Conservation (phyloP, 1,284 basidiomycete genomes). For the Trametes hirsuta region DNA sequence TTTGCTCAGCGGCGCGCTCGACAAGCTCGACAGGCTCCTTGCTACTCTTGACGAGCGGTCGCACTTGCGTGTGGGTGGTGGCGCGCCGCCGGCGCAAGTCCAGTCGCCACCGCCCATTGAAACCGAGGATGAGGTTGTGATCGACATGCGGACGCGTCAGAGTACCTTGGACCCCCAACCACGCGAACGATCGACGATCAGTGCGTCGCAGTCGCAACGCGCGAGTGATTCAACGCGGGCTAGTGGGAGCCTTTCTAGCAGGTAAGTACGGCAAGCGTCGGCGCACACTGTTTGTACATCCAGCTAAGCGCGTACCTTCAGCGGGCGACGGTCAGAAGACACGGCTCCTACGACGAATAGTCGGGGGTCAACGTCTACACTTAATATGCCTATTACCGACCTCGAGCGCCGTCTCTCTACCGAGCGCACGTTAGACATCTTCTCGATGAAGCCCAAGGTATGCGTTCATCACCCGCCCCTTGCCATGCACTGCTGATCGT, state of each 20-base stretch:
- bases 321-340: slow-evolving; percentile 63
- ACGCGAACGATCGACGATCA: slow-evolving; percentile 5
- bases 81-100: slow-evolving; percentile 25
- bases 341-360: slow-evolving; percentile 58
- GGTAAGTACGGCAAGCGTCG: slow-evolving; percentile 45
- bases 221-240: slow-evolving; percentile 32
- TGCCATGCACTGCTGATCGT: background rate
- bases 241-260: slow-evolving; percentile 50
- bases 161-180: slow-evolving; percentile 30
- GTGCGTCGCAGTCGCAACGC: slow-evolving; percentile 25
- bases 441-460: slow-evolving; percentile 95
- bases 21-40: slow-evolving; percentile 79
- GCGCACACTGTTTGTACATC: background rate
- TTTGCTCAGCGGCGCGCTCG: slow-evolving; percentile 79
- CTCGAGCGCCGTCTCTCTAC: slow-evolving; percentile 85
- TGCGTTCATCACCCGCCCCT: slow-evolving; percentile 20
- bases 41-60: slow-evolving; percentile 66
- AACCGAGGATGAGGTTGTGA: slow-evolving; percentile 55
- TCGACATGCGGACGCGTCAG: slow-evolving; percentile 49
- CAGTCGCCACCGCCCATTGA: slow-evolving; percentile 34
- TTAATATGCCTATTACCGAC: slow-evolving; percentile 66
- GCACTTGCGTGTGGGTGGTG: slow-evolving; percentile 43
- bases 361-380: slow-evolving; percentile 50
- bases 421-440: slow-evolving; percentile 87
- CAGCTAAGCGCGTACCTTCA: slow-evolving; percentile 28